Conservation (phyloP, 768 basidiomycete genomes). For the Amanita subjunquillea region DNA sequence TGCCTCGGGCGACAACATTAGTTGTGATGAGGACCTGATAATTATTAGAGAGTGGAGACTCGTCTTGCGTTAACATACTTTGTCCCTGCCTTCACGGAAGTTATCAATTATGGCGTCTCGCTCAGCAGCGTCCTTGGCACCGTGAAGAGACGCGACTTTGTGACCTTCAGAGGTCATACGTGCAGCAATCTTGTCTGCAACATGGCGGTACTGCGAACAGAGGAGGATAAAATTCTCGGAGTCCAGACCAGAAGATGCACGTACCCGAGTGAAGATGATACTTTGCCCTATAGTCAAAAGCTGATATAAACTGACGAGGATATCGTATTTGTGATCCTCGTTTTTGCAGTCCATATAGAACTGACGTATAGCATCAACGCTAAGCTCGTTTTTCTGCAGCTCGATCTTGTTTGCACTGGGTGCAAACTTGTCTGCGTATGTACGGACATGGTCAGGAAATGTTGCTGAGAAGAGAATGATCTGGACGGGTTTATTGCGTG, state of each 20-base stretch:
- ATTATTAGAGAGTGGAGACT: background rate
- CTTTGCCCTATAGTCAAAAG: conserved; percentile 94
- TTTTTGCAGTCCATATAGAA: conserved; percentile 95
- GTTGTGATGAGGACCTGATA: conserved; percentile 79
- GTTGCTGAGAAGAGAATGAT: conserved; percentile 98
- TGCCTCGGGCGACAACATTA: conserved; percentile 96
- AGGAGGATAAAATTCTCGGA: conserved; percentile 1
- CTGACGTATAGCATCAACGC: conserved; percentile 89
- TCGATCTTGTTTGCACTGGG: conserved; percentile 95
- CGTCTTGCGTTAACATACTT: conserved; percentile 36
- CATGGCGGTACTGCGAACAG: conserved; percentile 62
- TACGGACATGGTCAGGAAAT: conserved; percentile 88
- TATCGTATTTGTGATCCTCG: conserved; percentile 92
- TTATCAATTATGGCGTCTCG: conserved; percentile 90
- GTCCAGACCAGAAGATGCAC: conserved; percentile 13
- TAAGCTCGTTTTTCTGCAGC: conserved; percentile 87
- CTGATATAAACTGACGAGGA: conserved; percentile 82
- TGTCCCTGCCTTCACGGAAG: conserved; percentile 93
- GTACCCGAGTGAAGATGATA: conserved; percentile 94
- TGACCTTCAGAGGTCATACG: conserved; percentile 92
- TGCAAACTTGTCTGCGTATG: conserved; percentile 89
- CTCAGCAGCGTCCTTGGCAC: conserved; percentile 82
- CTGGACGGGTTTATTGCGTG: conserved; percentile 46
- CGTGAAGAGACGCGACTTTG: conserved; percentile 92
- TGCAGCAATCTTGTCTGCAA: conserved; percentile 84